These are phyloP conservation scores for Tilletia setariae DNA, from an alignment of 1,284 basidiomycete genomes.

Conservation along the genomic window DNA sequence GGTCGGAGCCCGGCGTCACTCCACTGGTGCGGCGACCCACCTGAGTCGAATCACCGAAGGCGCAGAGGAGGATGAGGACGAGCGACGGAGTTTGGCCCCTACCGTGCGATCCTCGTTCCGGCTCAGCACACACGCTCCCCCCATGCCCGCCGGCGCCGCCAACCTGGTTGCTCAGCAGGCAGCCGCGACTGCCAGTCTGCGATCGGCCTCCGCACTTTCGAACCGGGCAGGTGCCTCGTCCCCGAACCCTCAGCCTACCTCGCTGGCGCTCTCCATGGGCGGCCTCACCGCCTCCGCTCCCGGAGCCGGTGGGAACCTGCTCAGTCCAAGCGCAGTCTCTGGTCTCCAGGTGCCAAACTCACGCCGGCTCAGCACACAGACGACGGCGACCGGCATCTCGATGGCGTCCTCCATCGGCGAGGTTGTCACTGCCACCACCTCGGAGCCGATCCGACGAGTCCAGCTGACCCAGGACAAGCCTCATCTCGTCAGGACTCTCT, in stretches of 20 bases:
- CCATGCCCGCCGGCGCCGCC: conserved; percentile 8
- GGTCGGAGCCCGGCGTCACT: conserved; percentile 24
- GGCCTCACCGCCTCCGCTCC: background rate
- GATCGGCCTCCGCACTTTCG: background rate
- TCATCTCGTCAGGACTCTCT: background rate
- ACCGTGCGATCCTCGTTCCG: background rate
- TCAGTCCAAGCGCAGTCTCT: too few relatives aligned
- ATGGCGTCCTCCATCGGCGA: conserved; percentile 14
- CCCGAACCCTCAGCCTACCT: background rate
- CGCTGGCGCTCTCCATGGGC: background rate
- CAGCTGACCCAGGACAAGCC: conserved; percentile 1
- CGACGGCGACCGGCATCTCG: conserved; percentile 5
- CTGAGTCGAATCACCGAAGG: conserved; percentile 38
- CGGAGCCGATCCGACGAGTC: background rate
- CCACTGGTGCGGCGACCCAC: conserved; percentile 35
- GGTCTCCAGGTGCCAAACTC: too few relatives aligned
- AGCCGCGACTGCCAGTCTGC: background rate
- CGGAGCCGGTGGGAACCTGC: too few relatives aligned
- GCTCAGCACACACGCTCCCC: background rate
- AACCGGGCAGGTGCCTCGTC: background rate
- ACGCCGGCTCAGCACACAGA: conserved; percentile 9
- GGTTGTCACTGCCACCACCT: background rate
- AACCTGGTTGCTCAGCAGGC: background rate
- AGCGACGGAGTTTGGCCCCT: background rate
- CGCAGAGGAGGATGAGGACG: conserved; percentile 35